Evolutionary conservation across 2,329 filamentous ascomycete species (phyloP).

Genomic region (Ophiostoma populinum): DNA sequence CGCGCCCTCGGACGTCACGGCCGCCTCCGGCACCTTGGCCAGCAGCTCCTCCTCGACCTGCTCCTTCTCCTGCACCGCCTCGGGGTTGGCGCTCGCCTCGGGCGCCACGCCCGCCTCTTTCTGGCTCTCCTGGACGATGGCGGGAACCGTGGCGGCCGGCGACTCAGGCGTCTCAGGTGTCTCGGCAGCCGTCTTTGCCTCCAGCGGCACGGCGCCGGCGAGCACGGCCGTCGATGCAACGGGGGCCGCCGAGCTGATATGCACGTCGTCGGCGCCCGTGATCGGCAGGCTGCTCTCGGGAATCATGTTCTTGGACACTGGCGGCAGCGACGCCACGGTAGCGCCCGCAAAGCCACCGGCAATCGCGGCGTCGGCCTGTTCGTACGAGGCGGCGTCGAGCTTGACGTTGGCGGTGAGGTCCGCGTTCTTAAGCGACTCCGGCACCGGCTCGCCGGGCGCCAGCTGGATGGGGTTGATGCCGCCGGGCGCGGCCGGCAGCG

Average conservation of each 20-base stretch:
- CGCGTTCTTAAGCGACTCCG: constrained; percentile 49
- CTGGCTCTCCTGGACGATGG: constrained; percentile 38
- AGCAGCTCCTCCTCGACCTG: constrained; percentile 54
- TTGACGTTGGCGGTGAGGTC: constrained; percentile 55
- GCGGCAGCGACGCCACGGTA: constrained; percentile 36
- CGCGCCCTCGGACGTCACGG: constrained; percentile 38
- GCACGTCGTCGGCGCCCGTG: constrained; percentile 21
- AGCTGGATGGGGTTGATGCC: constrained; percentile 67
- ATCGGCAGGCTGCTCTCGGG: constrained; percentile 72
- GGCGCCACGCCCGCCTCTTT: constrained; percentile 43
- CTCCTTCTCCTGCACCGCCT: constrained; percentile 54
- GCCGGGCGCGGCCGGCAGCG: constrained; percentile 43
- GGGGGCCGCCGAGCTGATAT: constrained; percentile 35
- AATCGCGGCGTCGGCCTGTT: constrained; percentile 54
- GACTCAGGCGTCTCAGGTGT: not conserved
- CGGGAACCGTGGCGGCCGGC: not conserved
- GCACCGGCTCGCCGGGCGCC: constrained; percentile 65
- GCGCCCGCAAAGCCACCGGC: constrained; percentile 25
- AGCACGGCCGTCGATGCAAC: constrained; percentile 50
- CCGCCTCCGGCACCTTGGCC: constrained; percentile 44
- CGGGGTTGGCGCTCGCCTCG: constrained; percentile 49
- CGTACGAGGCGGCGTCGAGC: constrained; percentile 72
- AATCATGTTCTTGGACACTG: constrained; percentile 46
- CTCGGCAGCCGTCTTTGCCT: constrained; percentile 25
- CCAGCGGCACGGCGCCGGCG: constrained; percentile 48